Base-by-base conservation (phyloP, 768 basidiomycete genomes). In the Russula sp. region DNA sequence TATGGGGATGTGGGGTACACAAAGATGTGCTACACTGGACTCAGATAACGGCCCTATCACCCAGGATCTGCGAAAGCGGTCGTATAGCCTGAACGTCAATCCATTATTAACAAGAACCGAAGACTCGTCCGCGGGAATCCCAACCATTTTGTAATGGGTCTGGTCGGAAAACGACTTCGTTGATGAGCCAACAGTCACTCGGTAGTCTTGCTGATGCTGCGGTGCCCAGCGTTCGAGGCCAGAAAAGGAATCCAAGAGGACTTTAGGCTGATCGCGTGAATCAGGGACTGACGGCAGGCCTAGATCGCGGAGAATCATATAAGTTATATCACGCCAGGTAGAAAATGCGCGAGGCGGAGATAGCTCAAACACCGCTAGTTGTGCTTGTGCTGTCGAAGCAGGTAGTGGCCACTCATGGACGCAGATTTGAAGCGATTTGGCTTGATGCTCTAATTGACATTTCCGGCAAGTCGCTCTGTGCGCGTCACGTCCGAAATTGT, bases 401-500 rank as follows among this genome's bases (percentile, higher is more conserved):
- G 66, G 58, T 4, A 64, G 53, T 4, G 66, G 62, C 66, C 66
- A 67, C 34, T 67, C 66, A 3, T 64, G 63, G 14, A 56, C 53
- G 28, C 10, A 7, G n/a, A 67, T 64, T 18, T 26, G n/a, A 13
- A 64, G 49, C 8, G 36, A 7, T 11, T 26, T 50, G 1, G 66
- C 63, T 14, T 48, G 24, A 5, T 13, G 8, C 16, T 53, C 51
- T 40, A 65, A 32, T 20, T 24, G 32, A 50, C 66, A 67, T 42
- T 48, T 64, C 13, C 5, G 22, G 53, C 66, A 67, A n/a, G 7
- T 5, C 10, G 40, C 14, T 26, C 28, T 40, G n/a, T 64, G 52
- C 13, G 16, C 2, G 1, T 10, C 13, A 13, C 30, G 5, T 22
- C 40, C 46, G 2, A 14, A 18, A 28, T 10, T 5, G 18, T 44